Evolutionary conservation across 257 asterid species (phyloP), one percentile per base, ranked within the genome.

Genomic region (Rauvolfia tetraphylla): DNA sequence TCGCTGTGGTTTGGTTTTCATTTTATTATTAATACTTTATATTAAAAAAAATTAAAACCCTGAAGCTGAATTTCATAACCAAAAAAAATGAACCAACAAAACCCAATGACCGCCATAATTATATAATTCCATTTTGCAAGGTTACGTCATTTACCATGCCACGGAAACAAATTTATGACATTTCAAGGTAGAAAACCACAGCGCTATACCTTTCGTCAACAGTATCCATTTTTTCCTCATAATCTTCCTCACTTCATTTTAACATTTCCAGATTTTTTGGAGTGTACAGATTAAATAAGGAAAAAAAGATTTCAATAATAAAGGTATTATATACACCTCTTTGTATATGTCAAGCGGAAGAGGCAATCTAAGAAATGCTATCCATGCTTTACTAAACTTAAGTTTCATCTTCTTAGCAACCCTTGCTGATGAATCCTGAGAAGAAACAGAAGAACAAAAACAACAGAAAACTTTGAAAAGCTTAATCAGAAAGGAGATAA

Each of bases 341-440:
- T 95, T 95, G 85, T 91, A 95, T n/a, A 91, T 90, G 81, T 91
- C 91, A 85, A 95, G 80, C 11, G 98, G 93, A 84, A 95, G 97
- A 66, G 92, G 88, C 86, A 91, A 79, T 75, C 82, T 73, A 73
- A 95, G 98, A 81, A 95, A 95, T 49, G 97, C 83, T 84, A 92
- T 90, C 99, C 99, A 95, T 76, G 96, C 98, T 84, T 90, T 95
- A 57, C 89, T 86, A 68, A 92, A 90, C 86, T 90, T 95, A 67
- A 81, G 85, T 86, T 93, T 95, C 94, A 95, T 87, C 91, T 86
- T 95, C 86, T 89, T 95, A 38, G 89, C 77, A 18, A 87, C 72
- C 76, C 58, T 83, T 49, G 76, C 79, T 25, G 95, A 79, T 81
- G 87, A 65, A 84, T 80, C 91, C 97, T 93, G 89, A 63, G 14